Evolutionary conservation across 2,329 filamentous ascomycete species (phyloP).

Genomic region (Colletotrichum paranaense): DNA sequence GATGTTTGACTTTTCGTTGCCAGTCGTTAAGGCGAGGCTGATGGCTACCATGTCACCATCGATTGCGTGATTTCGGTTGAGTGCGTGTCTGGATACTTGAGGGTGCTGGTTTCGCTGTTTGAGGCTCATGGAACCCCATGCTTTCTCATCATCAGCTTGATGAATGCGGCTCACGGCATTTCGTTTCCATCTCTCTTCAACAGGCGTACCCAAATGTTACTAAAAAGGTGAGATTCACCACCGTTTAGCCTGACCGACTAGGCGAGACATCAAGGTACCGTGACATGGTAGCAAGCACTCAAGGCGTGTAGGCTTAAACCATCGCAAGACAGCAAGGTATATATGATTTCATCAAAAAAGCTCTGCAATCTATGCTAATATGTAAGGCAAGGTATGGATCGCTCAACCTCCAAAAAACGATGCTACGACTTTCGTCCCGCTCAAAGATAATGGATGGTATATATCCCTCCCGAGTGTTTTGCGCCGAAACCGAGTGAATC

Average conservation of each 20-base stretch:
- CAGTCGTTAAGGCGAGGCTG: constrained; percentile 16
- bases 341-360: neutral
- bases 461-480: neutral
- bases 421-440: neutral
- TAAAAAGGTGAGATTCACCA: neutral
- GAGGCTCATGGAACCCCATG: neutral
- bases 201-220: neutral
- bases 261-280: neutral
- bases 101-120: neutral
- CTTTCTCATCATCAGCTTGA: neutral
- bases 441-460: neutral
- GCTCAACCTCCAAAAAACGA: neutral
- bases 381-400: neutral
- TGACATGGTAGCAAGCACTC: too few species aligned
- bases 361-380: neutral
- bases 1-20: neutral
- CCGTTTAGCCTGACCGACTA: neutral
- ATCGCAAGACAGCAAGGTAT: neutral
- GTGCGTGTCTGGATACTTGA: constrained; percentile 10
- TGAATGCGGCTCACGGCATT: too few species aligned
- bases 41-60: constrained; percentile 30
- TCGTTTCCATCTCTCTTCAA: neutral
- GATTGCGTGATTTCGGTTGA: constrained; percentile 30
- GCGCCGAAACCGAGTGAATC: constrained; percentile 15
- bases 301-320: neutral